These are phyloP conservation scores for Salix dunnii DNA, from an alignment of 345 rosid genomes.

Conservation along the genomic window DNA sequence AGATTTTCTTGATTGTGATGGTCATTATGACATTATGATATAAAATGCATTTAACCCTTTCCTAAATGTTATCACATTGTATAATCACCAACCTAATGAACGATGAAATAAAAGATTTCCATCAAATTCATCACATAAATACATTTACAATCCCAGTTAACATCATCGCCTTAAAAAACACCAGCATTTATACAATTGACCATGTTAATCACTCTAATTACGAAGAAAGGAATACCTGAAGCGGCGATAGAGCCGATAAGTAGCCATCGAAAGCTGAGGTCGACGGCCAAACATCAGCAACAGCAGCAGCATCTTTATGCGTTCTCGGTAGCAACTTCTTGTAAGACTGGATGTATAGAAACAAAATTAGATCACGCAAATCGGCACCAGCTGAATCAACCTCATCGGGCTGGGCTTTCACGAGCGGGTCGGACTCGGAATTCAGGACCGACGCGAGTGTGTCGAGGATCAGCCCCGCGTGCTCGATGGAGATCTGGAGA, in stretches of 20 bases:
- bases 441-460: constrained; percentile 88
- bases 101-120: background rate
- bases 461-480: constrained; percentile 79
- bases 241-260: constrained; percentile 91
- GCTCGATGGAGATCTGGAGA: constrained; percentile 87
- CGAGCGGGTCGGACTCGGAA: constrained; percentile 69
- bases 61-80: background rate
- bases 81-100: background rate
- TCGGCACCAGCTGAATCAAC: constrained; percentile 73
- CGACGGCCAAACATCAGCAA: constrained; percentile 99
- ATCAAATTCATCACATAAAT: background rate
- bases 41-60: background rate
- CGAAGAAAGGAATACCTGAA: constrained; percentile 56
- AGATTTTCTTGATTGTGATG: background rate
- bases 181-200: constrained; percentile 7
- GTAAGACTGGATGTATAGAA: constrained; percentile 89
- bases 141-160: background rate
- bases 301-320: constrained; percentile 89
- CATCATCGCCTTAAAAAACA: background rate
- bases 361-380: constrained; percentile 75
- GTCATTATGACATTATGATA: background rate
- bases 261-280: constrained; percentile 97
- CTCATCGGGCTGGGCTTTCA: constrained; percentile 46
- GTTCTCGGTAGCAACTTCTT: constrained; percentile 85
- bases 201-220: background rate